Evolutionary conservation across 495 filamentous ascomycete species (phyloP).

Genomic region (Mytilinidion resinicola): DNA sequence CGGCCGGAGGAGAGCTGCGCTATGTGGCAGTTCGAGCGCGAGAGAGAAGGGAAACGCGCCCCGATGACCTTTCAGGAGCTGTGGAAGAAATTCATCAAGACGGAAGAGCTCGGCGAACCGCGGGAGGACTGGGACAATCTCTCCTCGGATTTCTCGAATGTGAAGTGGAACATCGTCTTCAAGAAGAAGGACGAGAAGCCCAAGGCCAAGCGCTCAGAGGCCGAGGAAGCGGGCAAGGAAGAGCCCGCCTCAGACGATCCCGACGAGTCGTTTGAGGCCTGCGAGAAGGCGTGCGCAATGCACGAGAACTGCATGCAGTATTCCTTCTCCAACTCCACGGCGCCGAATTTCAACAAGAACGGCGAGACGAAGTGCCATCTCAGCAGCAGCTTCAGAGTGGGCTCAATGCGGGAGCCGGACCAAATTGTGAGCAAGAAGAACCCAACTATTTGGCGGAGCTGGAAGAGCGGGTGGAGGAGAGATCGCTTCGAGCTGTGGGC

Average conservation of each 20-base stretch:
- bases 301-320: slow-evolving; percentile 12
- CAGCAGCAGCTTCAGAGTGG: slow-evolving; percentile 12
- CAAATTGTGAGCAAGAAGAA: background rate
- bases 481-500: slow-evolving; percentile 12
- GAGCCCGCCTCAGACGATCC: background rate
- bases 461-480: slow-evolving; percentile 14
- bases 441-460: background rate
- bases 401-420: background rate
- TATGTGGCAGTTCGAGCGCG: slow-evolving; percentile 7
- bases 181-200: background rate
- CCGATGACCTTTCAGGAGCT: slow-evolving; percentile 17
- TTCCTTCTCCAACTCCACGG: slow-evolving; percentile 8
- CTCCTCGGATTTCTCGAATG: slow-evolving; percentile 10
- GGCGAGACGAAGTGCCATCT: slow-evolving; percentile 18
- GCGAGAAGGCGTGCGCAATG: slow-evolving; percentile 5
- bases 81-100: slow-evolving; percentile 16
- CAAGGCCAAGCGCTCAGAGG: background rate
- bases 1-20: slow-evolving; percentile 6
- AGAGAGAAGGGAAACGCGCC: slow-evolving; percentile 12
- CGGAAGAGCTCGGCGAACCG: slow-evolving; percentile 1
- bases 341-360: slow-evolving; percentile 17
- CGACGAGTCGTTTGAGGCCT: slow-evolving; percentile 12
- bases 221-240: background rate
- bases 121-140: slow-evolving; percentile 24
- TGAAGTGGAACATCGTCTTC: slow-evolving; percentile 19